Percentiles rank a stretch among this genome's conserved stretches.
These are phyloP conservation scores for Backusella westeae DNA, from an alignment of 192 early-diverging fungal genomes.

Conservation along the genomic window DNA sequence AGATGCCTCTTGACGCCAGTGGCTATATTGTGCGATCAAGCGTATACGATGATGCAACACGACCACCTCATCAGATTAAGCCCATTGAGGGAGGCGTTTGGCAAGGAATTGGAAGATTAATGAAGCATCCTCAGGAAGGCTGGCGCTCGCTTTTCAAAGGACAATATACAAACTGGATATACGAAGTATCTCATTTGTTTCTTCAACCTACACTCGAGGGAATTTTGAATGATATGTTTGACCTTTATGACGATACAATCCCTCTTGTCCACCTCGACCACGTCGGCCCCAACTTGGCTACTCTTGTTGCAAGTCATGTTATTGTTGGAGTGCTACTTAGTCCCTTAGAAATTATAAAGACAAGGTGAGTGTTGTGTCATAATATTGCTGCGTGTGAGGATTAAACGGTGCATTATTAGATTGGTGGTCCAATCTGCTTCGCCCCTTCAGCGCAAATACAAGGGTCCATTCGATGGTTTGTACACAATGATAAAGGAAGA, in stretches of 20 bases:
- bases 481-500: slow-evolving; percentile 77
- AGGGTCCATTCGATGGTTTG: slow-evolving; percentile 74
- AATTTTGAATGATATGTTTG: slow-evolving; percentile 84
- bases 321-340: slow-evolving; percentile 79
- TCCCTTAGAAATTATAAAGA: slow-evolving; percentile 88
- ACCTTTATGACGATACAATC: slow-evolving; percentile 84
- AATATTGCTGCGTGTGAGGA: not conserved
- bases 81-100: slow-evolving; percentile 60
- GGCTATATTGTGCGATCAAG: slow-evolving; percentile 62
- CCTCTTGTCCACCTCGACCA: slow-evolving; percentile 62
- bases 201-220: slow-evolving; percentile 88
- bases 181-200: slow-evolving; percentile 68
- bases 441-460: slow-evolving; percentile 78
- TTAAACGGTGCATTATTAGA: slow-evolving; percentile 31
- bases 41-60: slow-evolving; percentile 50
- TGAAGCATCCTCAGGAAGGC: slow-evolving; percentile 67
- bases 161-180: slow-evolving; percentile 76
- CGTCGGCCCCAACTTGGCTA: slow-evolving; percentile 61
- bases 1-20: slow-evolving; percentile 44
- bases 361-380: slow-evolving; percentile 52
- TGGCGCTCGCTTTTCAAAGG: slow-evolving; percentile 54
- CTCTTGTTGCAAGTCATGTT: slow-evolving; percentile 70
- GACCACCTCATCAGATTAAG: slow-evolving; percentile 60
- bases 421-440: slow-evolving; percentile 81
- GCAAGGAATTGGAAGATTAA: slow-evolving; percentile 50